Evolutionary conservation across 2,329 filamentous ascomycete species (phyloP).

Genomic region (Pseudogymnoascus sp.): DNA sequence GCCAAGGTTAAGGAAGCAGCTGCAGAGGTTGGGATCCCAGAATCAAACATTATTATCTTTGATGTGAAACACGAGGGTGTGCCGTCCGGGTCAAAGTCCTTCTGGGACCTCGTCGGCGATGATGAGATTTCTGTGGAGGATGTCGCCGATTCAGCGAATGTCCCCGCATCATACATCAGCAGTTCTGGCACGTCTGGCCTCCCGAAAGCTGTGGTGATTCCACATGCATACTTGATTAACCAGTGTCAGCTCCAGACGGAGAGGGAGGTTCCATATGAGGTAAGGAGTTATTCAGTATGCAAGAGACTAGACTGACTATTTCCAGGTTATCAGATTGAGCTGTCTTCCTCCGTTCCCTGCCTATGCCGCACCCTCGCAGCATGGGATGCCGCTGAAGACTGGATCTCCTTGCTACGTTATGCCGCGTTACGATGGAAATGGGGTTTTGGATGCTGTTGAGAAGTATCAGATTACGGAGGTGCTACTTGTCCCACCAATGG

Average conservation of each 20-base stretch:
- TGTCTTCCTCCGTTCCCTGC: slow-evolving; percentile 51
- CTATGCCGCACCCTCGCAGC: slow-evolving; percentile 69
- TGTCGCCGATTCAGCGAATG: slow-evolving; percentile 28
- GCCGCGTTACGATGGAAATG: slow-evolving; percentile 66
- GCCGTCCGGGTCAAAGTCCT: background rate
- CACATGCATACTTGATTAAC: slow-evolving; percentile 30
- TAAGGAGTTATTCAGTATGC: slow-evolving; percentile 56
- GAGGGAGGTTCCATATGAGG: slow-evolving; percentile 41
- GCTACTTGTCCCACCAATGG: slow-evolving; percentile 65
- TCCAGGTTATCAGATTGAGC: slow-evolving; percentile 42
- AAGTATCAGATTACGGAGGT: slow-evolving; percentile 61
- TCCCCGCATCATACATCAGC: slow-evolving; percentile 35
- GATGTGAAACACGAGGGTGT: background rate
- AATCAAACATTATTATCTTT: slow-evolving; percentile 21
- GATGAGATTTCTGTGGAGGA: background rate
- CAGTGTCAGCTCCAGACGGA: slow-evolving; percentile 43
- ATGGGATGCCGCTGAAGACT: slow-evolving; percentile 60
- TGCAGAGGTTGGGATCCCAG: slow-evolving; percentile 23
- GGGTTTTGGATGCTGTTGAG: slow-evolving; percentile 61
- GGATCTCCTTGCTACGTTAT: slow-evolving; percentile 66
- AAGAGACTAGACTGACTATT: slow-evolving; percentile 29
- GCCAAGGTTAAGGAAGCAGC: slow-evolving; percentile 17
- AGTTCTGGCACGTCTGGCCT: slow-evolving; percentile 52
- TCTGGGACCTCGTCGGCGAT: background rate
- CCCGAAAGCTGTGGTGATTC: slow-evolving; percentile 34